phyloP scores from a whole-genome alignment of 108 stramenopile species.

The Parmales sp. region DNA sequence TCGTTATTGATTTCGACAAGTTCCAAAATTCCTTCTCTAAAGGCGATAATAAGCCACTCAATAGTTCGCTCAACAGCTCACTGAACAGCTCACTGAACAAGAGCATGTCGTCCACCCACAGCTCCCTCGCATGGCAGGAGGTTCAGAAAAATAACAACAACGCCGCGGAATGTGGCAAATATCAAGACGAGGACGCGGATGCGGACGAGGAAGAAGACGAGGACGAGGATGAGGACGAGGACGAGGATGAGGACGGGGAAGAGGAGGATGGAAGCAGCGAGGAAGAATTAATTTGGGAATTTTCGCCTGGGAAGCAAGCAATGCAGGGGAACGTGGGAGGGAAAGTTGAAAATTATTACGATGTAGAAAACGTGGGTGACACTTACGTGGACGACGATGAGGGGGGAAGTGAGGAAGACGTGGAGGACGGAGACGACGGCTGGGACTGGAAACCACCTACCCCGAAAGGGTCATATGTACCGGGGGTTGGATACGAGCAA shows the following conservation, averaged over 20 bases:
- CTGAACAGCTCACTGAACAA: no score
- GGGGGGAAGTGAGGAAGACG: not conserved
- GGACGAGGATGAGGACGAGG: conserved; percentile 4
- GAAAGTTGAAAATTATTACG: not conserved
- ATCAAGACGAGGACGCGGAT: not conserved
- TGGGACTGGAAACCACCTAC: not conserved
- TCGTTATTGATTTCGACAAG: no score
- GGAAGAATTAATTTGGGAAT: not conserved
- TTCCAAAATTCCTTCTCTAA: no score
- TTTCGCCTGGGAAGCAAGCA: no score
- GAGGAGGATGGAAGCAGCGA: not conserved
- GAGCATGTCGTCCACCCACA: no score
- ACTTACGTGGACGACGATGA: no score
- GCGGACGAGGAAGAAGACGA: not conserved
- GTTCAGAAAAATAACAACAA: no score
- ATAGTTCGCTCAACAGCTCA: no score
- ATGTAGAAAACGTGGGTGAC: no score
- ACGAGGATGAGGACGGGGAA: not conserved
- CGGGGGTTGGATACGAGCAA: not conserved
- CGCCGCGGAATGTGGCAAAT: not conserved
- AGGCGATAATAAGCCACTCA: no score
- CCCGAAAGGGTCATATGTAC: not conserved
- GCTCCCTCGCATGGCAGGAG: no score
- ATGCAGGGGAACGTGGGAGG: not conserved
- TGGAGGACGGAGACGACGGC: not conserved